These are phyloP conservation scores for Eucalyptus tenuipes DNA, from an alignment of 345 rosid genomes.

Conservation along the genomic window DNA sequence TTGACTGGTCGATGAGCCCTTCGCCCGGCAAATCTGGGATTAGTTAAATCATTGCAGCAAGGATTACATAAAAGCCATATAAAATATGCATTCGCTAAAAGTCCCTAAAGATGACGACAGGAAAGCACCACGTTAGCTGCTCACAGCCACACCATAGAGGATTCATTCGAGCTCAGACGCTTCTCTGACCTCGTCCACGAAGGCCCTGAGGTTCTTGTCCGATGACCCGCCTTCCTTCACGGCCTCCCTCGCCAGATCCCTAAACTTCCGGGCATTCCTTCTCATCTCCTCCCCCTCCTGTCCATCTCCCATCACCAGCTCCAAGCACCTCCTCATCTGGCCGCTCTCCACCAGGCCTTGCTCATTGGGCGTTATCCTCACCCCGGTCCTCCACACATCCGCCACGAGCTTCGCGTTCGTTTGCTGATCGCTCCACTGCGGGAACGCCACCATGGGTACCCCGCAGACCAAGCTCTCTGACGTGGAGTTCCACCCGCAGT, in stretches of 20 bases:
- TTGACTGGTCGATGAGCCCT: too few species aligned
- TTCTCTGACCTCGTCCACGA: not conserved
- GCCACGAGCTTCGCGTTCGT: constrained; percentile 17
- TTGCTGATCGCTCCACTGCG: constrained; percentile 16
- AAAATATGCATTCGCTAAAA: not conserved
- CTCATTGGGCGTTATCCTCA: not conserved
- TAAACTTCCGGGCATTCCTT: constrained; percentile 12
- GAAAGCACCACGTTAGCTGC: not conserved
- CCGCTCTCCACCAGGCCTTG: not conserved
- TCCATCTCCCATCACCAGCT: constrained; percentile 12
- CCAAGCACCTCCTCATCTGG: not conserved
- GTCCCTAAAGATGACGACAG: not conserved
- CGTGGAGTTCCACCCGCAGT: constrained; percentile 30
- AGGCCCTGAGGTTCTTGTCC: not conserved
- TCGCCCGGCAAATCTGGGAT: too few species aligned
- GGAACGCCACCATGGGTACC: constrained; percentile 13
- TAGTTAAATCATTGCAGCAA: too few species aligned
- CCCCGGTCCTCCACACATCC: constrained; percentile 15
- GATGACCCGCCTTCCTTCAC: constrained; percentile 10
- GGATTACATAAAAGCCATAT: not conserved
- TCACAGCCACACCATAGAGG: not conserved
- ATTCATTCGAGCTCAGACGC: not conserved
- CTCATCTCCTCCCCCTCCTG: constrained; percentile 4
- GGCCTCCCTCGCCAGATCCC: constrained; percentile 10
- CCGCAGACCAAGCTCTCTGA: constrained; percentile 19